These are phyloP conservation scores for Podila epigama DNA, from an alignment of 192 early-diverging fungal genomes.

Conservation along the genomic window DNA sequence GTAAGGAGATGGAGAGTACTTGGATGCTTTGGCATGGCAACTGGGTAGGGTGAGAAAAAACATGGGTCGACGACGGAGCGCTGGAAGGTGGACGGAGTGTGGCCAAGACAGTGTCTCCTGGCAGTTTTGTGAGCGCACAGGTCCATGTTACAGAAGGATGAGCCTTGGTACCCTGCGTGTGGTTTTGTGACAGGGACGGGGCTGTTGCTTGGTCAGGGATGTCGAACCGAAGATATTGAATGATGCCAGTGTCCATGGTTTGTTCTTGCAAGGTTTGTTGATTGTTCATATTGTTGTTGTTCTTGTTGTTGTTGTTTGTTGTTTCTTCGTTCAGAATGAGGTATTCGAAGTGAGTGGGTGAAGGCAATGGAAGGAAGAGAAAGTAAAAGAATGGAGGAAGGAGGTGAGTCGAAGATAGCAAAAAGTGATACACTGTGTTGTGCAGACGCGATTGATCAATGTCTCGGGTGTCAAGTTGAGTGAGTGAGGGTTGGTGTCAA, in stretches of 20 bases:
- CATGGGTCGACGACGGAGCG: neutral
- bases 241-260: neutral
- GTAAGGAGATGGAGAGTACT: neutral
- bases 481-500: too few relatives aligned
- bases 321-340: too few relatives aligned
- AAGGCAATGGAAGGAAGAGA: too few relatives aligned
- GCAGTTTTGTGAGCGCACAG: slow-evolving; percentile 28
- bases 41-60: neutral
- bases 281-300: neutral
- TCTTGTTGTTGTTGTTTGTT: too few relatives aligned
- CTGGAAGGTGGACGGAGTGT: neutral
- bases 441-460: too few relatives aligned
- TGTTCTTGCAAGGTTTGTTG: neutral
- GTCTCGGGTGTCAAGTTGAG: too few relatives aligned
- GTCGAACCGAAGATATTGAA: slow-evolving; percentile 22
- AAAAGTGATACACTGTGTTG: too few relatives aligned
- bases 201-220: slow-evolving; percentile 2
- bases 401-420: too few relatives aligned
- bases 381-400: too few relatives aligned
- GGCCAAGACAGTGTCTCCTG: slow-evolving; percentile 14
- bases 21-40: slow-evolving; percentile 13
- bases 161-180: too few relatives aligned
- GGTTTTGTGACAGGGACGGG: neutral
- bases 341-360: too few relatives aligned
- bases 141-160: neutral